Evolutionary conservation across 495 filamentous ascomycete genomes (phyloP), one percentile per base, ranked within the genome.

Genomic region (Neurospora hispaniola): DNA sequence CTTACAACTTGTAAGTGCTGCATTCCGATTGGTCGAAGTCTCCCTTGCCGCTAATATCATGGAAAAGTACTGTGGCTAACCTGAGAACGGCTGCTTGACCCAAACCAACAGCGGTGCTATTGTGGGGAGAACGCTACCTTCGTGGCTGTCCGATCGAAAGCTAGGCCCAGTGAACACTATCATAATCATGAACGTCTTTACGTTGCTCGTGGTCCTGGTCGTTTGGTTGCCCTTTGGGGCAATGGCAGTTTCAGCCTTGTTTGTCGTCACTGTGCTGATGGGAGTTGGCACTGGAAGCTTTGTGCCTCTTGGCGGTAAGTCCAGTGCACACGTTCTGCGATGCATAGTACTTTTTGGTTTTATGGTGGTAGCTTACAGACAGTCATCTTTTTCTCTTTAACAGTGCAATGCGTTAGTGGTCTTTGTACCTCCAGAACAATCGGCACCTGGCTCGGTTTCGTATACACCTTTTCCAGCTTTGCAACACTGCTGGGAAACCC

Each of bases 1-100:
- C 78, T 71, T 79, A 80, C 73, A 81, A 81, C 73, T 71, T 81
- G 78, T 78, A 46, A 77, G 76, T 71, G 6, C 31, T 54, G 42
- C 41, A 40, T 31, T 62, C 18, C 20, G 31, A 20, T 69, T 48
- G 68, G 35, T 70, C n/a, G 27, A 23, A 66, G 35, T 18, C 31
- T 38, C 3, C 6, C 27, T 69, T 4, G 27, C n/a, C 62, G 38
- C 27, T 7, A 5, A 68, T 31, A 27, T 31, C 12, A 40, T 14
- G 23, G 4, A 35, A 35, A 62, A 16, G 14, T 35, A 18, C 54
- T 35, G 27, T 35, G 54, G 23, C 54, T 44, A 66, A 66, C 27
- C 54, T 5, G 16, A 66, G 27, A 66, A 66, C 54, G 40, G 16
- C 11, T 48, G 38, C 16, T 43, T 68, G 9, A 7, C 9, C 66